These are phyloP conservation scores for Millerozyma acaciae DNA, from an alignment of 805 yeast species.

Conservation along the genomic window DNA sequence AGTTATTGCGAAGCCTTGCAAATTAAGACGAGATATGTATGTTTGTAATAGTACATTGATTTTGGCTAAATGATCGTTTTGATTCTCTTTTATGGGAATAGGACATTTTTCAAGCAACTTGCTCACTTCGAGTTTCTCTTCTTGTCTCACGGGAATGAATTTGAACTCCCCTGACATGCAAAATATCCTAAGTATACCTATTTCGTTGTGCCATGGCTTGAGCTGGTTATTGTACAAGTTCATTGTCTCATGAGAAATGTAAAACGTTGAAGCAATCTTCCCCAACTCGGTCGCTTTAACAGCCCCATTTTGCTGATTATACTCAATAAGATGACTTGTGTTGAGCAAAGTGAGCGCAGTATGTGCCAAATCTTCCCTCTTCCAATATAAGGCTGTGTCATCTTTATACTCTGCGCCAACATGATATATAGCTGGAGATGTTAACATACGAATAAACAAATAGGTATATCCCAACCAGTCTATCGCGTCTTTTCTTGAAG, in stretches of 20 bases:
- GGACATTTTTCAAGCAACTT: conserved; percentile 75
- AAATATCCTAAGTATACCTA: conserved; percentile 76
- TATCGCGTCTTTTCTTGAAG: conserved; percentile 59
- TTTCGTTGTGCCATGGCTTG: conserved; percentile 59
- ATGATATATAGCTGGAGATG: conserved; percentile 69
- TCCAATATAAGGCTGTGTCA: conserved; percentile 46
- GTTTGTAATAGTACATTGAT: conserved; percentile 79
- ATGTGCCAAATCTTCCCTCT: conserved; percentile 66
- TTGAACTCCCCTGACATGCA: conserved; percentile 82
- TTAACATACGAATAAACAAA: conserved; percentile 71
- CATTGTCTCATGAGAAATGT: conserved; percentile 74
- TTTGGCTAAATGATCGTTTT: conserved; percentile 72
- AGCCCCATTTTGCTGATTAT: conserved; percentile 46
- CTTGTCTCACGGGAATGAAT: conserved; percentile 78
- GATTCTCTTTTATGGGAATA: conserved; percentile 73
- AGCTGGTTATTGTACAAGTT: conserved; percentile 58
- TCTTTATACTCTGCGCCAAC: conserved; percentile 62
- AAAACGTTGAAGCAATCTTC: conserved; percentile 78
- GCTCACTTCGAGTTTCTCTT: conserved; percentile 71
- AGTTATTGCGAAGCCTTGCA: conserved; percentile 87
- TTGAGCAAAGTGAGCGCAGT: conserved; percentile 65
- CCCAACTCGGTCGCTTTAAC: conserved; percentile 62
- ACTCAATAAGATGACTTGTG: conserved; percentile 54
- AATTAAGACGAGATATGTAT: conserved; percentile 68
- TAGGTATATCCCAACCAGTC: conserved; percentile 81